Evolutionary conservation across 2,329 filamentous ascomycete genomes (phyloP), one percentile per base, ranked within the genome.

Genomic region (Fusarium fracticaudum): DNA sequence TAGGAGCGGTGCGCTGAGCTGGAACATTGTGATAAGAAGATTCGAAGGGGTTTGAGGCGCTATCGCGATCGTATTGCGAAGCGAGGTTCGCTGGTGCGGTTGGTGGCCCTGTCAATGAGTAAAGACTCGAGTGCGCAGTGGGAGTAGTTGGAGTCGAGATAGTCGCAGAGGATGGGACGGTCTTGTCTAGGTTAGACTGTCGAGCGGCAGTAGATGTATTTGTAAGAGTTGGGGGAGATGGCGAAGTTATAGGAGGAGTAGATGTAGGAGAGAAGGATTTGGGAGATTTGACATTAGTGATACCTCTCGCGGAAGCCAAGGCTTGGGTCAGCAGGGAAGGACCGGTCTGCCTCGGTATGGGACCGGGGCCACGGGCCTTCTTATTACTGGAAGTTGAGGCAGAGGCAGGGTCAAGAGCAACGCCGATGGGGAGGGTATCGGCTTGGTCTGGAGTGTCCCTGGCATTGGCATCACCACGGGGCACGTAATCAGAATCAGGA

Each of bases 251-350:
- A 73, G 71, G 51, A 55, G 43, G 54, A 60, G 71, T 47, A 54
- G 64, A 38, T 51, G 71, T 60, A 44, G 61, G 40, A 67, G 71
- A 66, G 41, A 67, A 74, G 48, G 50, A 57, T 71, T 59, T 69
- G 31, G 71, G 44, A 50, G 59, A 66, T 37, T 75, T 74, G 60
- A 64, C 33, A 55, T 69, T 75, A 43, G 73, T 76, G 44, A 89
- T 88, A 78, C 87, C 88, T 78, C 88, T 87, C 78, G 88, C 88
- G 81, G 87, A 88, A 79, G 88, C 88, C 80, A 90, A 83, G 79
- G 88, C 88, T 81, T 90, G 87, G 69, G 87, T 86, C 81, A 90
- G 84, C 76, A 90, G 80, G 67, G 88, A 90, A 75, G 87, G 86
- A 72, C 87, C 87, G 78, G 82, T 83, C 77, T 85, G 83, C 79